Percentiles rank a stretch among this genome's conserved stretches.
Conservation (phyloP, 1,139 yeast species). For the Keqinozyma sinolaborantium region DNA sequence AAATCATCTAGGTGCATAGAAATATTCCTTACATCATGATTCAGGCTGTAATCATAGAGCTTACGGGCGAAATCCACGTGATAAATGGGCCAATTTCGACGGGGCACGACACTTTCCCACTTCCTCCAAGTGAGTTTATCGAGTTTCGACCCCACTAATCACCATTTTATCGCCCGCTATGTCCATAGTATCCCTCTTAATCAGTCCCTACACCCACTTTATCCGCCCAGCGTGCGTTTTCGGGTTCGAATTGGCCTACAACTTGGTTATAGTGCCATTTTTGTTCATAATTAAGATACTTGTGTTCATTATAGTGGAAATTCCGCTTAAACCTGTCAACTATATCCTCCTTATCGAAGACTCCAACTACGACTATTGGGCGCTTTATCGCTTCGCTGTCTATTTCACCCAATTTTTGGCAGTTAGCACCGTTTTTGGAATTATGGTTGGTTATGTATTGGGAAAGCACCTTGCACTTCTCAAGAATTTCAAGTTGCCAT, state of each 20-base stretch:
- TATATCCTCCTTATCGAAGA: conserved; percentile 1
- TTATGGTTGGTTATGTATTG: conserved; percentile 12
- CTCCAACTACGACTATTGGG: not conserved
- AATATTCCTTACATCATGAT: too few species aligned
- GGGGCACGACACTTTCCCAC: too few species aligned
- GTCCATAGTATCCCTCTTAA: too few species aligned
- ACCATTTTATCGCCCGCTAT: too few species aligned
- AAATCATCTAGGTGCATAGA: too few species aligned
- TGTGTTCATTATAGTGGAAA: conserved; percentile 3
- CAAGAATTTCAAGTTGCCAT: not conserved
- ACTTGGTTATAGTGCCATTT: conserved; percentile 8
- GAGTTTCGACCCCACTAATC: too few species aligned
- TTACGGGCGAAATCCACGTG: too few species aligned
- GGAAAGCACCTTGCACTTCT: not conserved
- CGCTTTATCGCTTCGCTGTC: not conserved
- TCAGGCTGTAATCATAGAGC: too few species aligned
- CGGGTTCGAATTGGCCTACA: conserved; percentile 1
- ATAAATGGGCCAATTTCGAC: too few species aligned
- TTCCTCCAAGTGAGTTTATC: too few species aligned
- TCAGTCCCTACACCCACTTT: not conserved
- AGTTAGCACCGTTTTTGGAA: conserved; percentile 21
- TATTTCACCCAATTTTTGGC: conserved; percentile 16
- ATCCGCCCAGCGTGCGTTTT: not conserved
- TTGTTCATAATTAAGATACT: conserved; percentile 10
- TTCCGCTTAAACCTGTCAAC: not conserved